Conservation (phyloP, 768 basidiomycete species). For the Chalciporus pseudorubinellus region DNA sequence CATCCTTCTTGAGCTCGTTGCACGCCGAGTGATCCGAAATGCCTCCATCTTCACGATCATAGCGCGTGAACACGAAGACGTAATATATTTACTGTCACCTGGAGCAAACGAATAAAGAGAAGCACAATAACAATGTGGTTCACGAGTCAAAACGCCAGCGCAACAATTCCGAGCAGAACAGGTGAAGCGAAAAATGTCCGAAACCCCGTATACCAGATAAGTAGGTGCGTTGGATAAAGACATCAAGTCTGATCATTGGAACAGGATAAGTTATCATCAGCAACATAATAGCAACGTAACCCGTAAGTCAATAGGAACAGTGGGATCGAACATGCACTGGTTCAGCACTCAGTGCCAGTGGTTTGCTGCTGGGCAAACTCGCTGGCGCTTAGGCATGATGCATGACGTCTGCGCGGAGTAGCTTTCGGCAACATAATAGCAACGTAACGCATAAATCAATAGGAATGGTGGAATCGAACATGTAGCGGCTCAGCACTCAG, state of each 20-base stretch:
- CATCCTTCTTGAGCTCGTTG: too few species aligned
- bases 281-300: neutral
- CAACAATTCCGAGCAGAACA: neutral
- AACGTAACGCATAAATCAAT: neutral
- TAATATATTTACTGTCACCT: neutral
- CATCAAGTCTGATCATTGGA: neutral
- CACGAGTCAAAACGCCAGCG: neutral
- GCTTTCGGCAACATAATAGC: constrained; percentile 6
- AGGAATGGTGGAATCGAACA: neutral
- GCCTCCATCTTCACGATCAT: neutral
- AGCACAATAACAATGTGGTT: neutral
- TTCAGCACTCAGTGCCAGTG: constrained; percentile 13
- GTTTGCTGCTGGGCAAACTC: constrained; percentile 22
- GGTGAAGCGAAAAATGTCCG: neutral
- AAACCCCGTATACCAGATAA: neutral
- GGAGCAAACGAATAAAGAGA: neutral
- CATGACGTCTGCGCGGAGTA: constrained; percentile 28
- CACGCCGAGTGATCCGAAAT: too few species aligned
- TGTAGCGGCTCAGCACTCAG: constrained; percentile 9
- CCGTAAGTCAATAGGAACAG: neutral
- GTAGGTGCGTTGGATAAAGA: neutral
- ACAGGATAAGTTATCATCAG: neutral
- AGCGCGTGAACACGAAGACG: neutral
- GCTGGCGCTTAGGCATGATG: constrained; percentile 28
- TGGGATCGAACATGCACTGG: neutral